Base-by-base conservation (phyloP, 345 rosid species). In the Citrus trifoliata region DNA sequence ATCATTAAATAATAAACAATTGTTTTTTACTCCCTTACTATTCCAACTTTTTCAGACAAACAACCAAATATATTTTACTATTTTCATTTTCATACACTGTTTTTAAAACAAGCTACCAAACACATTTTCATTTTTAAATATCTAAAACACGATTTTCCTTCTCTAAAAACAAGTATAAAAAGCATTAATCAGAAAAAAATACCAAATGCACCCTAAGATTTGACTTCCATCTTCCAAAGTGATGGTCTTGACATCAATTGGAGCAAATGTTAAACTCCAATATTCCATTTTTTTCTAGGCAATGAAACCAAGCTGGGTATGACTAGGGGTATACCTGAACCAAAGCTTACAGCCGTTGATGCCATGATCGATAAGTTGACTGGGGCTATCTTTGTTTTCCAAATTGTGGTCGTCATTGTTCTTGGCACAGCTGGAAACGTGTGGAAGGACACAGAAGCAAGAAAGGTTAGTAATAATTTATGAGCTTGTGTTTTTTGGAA, bases 301-400 rank as follows among this genome's bases (percentile, higher is more conserved):
- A 96, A 96, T 86, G 92, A 96, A 86, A 96, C 99, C 64, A 96
- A 94, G 91, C 87, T 96, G 87, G 99, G 99, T 46, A 94, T 94
- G 99, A 90, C 98, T 75, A 89, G 95, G 86, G 99, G 99, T 81
- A 87, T 93, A 80, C 94, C 98, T 61, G 98, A 96, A 84, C 99
- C 98, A 30, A 96, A 96, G 89, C 98, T 96, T 84, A 96, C 99
- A 53, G 99, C 98, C 7, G 83, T 96, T 86, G 99, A 96, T 96
- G 99, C 97, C 77, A 96, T 96, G 97, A 96, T 96, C 67, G 98
- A 96, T 91, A 96, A 96, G 86, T 85, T 96, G 88, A 96, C 98
- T 71, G 98, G 98, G 80, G 98, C 99, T 46, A 96, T 96, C 84
- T 96, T 96, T 85, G 89, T 94, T 83, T 96, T 96, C 83, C 99